These are phyloP conservation scores for Aspergillus caelatus DNA, from an alignment of 2,329 filamentous ascomycete species.

Conservation along the genomic window DNA sequence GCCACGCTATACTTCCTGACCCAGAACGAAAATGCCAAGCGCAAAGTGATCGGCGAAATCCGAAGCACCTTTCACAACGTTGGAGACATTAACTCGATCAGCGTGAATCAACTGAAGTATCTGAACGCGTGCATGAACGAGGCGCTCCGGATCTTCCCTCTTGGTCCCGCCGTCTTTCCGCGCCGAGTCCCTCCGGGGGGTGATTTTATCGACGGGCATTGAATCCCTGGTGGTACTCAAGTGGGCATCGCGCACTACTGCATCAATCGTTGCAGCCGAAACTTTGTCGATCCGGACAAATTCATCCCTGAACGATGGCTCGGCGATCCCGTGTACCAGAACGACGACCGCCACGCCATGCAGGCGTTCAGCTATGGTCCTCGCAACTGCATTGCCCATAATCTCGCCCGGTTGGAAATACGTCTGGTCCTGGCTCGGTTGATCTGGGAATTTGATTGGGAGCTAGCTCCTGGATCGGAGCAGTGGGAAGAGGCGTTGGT, in stretches of 20 bases:
- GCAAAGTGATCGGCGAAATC: neutral
- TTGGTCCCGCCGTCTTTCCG: constrained; percentile 3
- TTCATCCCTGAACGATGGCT: constrained; percentile 18
- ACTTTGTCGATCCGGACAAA: constrained; percentile 8
- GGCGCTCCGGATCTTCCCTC: constrained; percentile 15
- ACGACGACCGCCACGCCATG: constrained; percentile 8
- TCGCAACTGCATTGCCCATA: constrained; percentile 15
- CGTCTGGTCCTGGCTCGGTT: constrained; percentile 15
- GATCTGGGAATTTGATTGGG: constrained; percentile 17
- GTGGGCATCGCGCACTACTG: neutral
- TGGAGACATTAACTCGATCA: neutral
- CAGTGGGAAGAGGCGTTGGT: constrained; percentile 8
- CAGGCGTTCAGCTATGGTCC: constrained; percentile 18
- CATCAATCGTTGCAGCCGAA: constrained; percentile 4
- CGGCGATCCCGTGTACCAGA: neutral
- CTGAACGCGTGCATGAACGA: constrained; percentile 14
- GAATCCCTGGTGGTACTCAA: constrained; percentile 4
- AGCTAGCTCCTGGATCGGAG: neutral
- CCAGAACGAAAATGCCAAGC: neutral
- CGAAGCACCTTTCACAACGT: constrained; percentile 3
- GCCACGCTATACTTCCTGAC: constrained; percentile 11
- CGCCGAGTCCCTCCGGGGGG: constrained; percentile 10
- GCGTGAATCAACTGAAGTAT: constrained; percentile 2
- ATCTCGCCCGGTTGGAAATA: constrained; percentile 14
- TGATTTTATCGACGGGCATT: constrained; percentile 10